Conservation (phyloP, 2,329 filamentous ascomycete species). For the Claviceps quebecensis region DNA sequence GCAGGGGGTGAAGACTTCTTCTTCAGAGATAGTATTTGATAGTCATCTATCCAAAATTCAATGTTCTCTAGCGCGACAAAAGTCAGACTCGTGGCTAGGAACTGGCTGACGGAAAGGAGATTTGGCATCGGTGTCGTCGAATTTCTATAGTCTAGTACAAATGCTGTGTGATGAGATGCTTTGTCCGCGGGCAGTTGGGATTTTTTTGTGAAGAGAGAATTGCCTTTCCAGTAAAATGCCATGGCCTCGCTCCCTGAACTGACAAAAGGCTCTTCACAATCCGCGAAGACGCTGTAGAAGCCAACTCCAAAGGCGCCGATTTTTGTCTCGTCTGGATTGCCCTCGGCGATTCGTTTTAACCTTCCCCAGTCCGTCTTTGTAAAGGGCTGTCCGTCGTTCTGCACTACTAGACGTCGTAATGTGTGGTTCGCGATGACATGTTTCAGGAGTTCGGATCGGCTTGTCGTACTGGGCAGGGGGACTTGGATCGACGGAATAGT, state of each 20-base stretch:
- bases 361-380: slow-evolving; percentile 83
- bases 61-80: slow-evolving; percentile 83
- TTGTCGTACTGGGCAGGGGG: slow-evolving; percentile 51
- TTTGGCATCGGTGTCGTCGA: slow-evolving; percentile 75
- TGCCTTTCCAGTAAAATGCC: slow-evolving; percentile 99
- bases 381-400: slow-evolving; percentile 84
- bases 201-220: slow-evolving; percentile 84
- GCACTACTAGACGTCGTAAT: slow-evolving; percentile 71
- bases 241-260: slow-evolving; percentile 86
- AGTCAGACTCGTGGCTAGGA: slow-evolving; percentile 85
- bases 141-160: slow-evolving; percentile 88
- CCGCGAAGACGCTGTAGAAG: slow-evolving; percentile 96
- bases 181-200: slow-evolving; percentile 57
- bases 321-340: slow-evolving; percentile 97
- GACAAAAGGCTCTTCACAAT: slow-evolving; percentile 95
- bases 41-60: slow-evolving; percentile 83
- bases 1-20: slow-evolving; percentile 78
- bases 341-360: slow-evolving; percentile 94
- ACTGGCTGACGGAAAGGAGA: slow-evolving; percentile 75
- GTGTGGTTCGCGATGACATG: slow-evolving; percentile 79
- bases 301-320: slow-evolving; percentile 97
- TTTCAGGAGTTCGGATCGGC: slow-evolving; percentile 60
- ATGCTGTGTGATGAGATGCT: slow-evolving; percentile 63
- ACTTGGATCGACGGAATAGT: slow-evolving; percentile 71
- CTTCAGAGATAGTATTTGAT: slow-evolving; percentile 59